A percentile compares a stretch with the other conserved stretches of the same genome.
These are phyloP conservation scores for Penicillium brevicompactum DNA, from an alignment of 2,329 filamentous ascomycete species.

Conservation along the genomic window DNA sequence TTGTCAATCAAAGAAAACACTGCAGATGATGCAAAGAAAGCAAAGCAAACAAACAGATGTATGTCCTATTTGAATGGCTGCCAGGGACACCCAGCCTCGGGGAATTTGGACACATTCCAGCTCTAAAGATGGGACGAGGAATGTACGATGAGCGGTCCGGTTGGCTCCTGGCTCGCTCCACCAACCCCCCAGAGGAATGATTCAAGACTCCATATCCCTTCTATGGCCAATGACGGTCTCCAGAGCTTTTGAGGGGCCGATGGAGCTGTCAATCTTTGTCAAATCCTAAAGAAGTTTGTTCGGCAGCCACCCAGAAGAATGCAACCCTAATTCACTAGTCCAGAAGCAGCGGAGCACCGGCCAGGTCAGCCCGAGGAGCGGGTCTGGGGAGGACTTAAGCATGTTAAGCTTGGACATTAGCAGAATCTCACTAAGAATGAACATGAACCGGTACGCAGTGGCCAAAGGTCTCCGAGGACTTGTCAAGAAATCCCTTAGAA, in stretches of 20 bases:
- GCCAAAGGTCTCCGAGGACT: conserved; percentile 10
- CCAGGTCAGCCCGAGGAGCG: conserved; percentile 30
- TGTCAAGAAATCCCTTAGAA: conserved; percentile 10
- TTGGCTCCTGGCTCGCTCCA: conserved; percentile 24
- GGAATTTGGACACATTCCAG: conserved; percentile 40
- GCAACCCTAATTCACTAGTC: conserved; percentile 35
- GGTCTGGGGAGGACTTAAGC: conserved; percentile 17
- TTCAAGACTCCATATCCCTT: conserved; percentile 15
- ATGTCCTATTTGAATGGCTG: conserved; percentile 42
- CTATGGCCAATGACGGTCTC: conserved; percentile 28
- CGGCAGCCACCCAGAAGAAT: conserved; percentile 40
- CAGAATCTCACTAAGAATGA: conserved; percentile 4
- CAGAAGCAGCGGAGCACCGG: conserved; percentile 30
- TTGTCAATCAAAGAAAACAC: conserved; percentile 43
- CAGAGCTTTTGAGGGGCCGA: conserved; percentile 22
- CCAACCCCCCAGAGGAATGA: conserved; percentile 25
- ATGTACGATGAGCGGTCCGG: conserved; percentile 30
- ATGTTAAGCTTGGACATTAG: conserved; percentile 14
- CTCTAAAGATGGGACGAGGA: conserved; percentile 36
- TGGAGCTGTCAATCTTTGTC: conserved; percentile 25
- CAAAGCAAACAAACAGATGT: conserved; percentile 47
- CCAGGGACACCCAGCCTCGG: conserved; percentile 35
- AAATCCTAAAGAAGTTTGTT: conserved; percentile 21
- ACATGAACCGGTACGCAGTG: conserved; percentile 14
- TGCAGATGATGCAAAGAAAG: conserved; percentile 45